Conservation (phyloP, 2,329 filamentous ascomycete species). For the Pseudocercospora macadamiae region DNA sequence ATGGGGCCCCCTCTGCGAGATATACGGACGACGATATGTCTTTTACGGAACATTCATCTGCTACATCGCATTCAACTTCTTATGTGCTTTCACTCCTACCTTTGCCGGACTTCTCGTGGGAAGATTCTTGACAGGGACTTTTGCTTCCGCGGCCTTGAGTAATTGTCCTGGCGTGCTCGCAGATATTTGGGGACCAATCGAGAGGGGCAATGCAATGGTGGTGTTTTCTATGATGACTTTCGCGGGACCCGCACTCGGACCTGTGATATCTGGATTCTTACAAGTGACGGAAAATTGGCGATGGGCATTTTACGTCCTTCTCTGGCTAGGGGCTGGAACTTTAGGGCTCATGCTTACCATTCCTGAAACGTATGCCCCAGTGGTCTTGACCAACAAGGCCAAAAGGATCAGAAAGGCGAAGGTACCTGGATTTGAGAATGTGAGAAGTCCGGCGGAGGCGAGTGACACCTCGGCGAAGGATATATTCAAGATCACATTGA, state of each 20-base stretch:
- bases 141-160: constrained; percentile 51
- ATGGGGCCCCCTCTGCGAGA: constrained; percentile 69
- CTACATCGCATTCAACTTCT: constrained; percentile 54
- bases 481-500: constrained; percentile 57
- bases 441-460: constrained; percentile 55
- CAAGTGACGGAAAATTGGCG: constrained; percentile 55
- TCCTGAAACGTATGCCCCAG: constrained; percentile 59
- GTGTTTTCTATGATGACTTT: constrained; percentile 57
- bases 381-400: constrained; percentile 58
- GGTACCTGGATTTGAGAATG: constrained; percentile 56
- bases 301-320: constrained; percentile 47
- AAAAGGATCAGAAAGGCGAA: constrained; percentile 51
- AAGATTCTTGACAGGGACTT: constrained; percentile 59
- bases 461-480: constrained; percentile 46
- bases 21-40: constrained; percentile 60
- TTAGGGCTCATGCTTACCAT: constrained; percentile 54
- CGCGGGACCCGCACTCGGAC: constrained; percentile 46
- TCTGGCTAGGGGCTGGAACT: constrained; percentile 43
- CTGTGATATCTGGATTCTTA: constrained; percentile 60
- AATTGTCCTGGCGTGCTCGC: constrained; percentile 55
- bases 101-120: constrained; percentile 58
- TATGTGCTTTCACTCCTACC: constrained; percentile 60
- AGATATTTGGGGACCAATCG: constrained; percentile 41
- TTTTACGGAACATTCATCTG: constrained; percentile 48
- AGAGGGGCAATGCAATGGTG: constrained; percentile 57